These are phyloP conservation scores for Pseudoperonospora humuli DNA, from an alignment of 352 stramenopile genomes.

Conservation along the genomic window DNA sequence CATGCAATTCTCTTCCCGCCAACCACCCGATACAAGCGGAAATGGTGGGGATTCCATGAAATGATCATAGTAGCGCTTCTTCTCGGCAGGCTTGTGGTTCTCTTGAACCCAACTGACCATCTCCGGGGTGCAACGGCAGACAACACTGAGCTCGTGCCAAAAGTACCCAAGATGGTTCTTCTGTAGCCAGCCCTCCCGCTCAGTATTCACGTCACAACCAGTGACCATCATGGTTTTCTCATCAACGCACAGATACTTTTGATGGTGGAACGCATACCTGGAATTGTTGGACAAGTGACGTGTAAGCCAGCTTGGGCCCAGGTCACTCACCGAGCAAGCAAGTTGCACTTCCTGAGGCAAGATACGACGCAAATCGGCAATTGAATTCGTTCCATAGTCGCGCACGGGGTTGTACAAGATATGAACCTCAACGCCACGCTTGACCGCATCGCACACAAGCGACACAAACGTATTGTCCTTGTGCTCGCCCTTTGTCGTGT, in stretches of 20 bases:
- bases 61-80: conserved; percentile 47
- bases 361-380: conserved; percentile 35
- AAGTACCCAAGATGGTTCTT: conserved; percentile 61
- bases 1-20: conserved; percentile 75
- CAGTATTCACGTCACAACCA: conserved; percentile 65
- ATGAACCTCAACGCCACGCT: conserved; percentile 51
- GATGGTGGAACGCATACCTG: conserved; percentile 76
- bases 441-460: conserved; percentile 43
- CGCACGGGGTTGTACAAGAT: conserved; percentile 69
- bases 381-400: conserved; percentile 64
- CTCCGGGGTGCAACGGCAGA: conserved; percentile 36
- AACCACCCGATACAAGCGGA: conserved; percentile 60
- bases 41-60: conserved; percentile 54
- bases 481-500: conserved; percentile 20
- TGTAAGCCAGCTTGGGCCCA: conserved; percentile 42
- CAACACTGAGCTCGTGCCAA: conserved; percentile 69
- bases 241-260: conserved; percentile 74
- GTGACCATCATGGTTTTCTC: conserved; percentile 61
- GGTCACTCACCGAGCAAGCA: conserved; percentile 55
- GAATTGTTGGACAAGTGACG: conserved; percentile 66
- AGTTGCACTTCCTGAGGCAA: conserved; percentile 45
- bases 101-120: conserved; percentile 54
- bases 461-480: conserved; percentile 50
- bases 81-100: conserved; percentile 38
- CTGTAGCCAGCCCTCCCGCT: conserved; percentile 59